Percentiles rank a stretch among this genome's conserved stretches.
phyloP scores from a whole-genome alignment of 495 filamentous ascomycete genomes.

The Daldinia loculata region DNA sequence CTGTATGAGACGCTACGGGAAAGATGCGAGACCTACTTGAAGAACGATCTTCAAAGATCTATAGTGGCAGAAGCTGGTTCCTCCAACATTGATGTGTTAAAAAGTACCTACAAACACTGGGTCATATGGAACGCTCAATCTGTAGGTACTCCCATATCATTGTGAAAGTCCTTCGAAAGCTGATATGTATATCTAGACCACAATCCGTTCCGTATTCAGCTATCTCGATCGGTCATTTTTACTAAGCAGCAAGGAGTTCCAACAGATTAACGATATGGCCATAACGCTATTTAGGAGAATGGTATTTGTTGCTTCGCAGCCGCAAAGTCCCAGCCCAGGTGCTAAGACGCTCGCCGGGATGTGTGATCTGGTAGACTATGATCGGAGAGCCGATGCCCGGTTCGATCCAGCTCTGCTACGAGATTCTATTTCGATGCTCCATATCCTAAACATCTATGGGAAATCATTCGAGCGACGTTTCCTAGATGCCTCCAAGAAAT shows the following conservation, averaged over 20 bases:
- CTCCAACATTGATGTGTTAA: conserved; percentile 70
- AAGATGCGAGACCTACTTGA: conserved; percentile 61
- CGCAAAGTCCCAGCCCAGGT: conserved; percentile 63
- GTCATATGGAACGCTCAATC: conserved; percentile 79
- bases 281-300: conserved; percentile 67
- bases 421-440: conserved; percentile 79
- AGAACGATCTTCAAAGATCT: conserved; percentile 61
- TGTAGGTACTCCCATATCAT: conserved; percentile 52
- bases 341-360: conserved; percentile 70
- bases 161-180: conserved; percentile 6
- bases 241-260: conserved; percentile 64
- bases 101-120: conserved; percentile 75
- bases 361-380: conserved; percentile 76
- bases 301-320: conserved; percentile 53
- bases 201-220: conserved; percentile 85
- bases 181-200: conserved; percentile 58
- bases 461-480: conserved; percentile 81
- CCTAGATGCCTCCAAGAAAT: conserved; percentile 69
- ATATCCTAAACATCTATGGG: conserved; percentile 79
- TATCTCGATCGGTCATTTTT: conserved; percentile 92
- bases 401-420: conserved; percentile 67
- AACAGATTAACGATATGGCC: conserved; percentile 64
- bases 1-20: conserved; percentile 69
- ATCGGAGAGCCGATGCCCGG: conserved; percentile 63
- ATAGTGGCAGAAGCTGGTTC: conserved; percentile 60